Conservation (phyloP, 768 basidiomycete genomes). For the Jaapia argillacea region DNA sequence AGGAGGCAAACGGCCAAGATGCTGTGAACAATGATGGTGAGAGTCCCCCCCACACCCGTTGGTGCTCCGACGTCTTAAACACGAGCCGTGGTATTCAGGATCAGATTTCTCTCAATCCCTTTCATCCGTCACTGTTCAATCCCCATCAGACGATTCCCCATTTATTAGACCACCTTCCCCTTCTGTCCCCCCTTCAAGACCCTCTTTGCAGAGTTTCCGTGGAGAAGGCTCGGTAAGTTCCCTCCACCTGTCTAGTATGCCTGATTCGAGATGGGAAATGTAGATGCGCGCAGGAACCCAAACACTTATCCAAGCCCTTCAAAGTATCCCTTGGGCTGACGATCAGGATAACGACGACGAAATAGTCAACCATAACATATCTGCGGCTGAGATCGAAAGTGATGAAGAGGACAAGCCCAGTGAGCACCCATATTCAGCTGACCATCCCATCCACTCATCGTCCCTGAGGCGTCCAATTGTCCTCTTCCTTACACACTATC, state of each 20-base stretch:
- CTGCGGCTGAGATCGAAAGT: conserved; percentile 43
- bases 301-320: conserved; percentile 80
- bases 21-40: conserved; percentile 16
- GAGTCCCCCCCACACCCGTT: neutral
- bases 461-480: conserved; percentile 35
- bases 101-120: neutral
- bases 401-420: conserved; percentile 50
- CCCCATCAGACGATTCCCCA: conserved; percentile 1
- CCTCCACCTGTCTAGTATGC: conserved; percentile 1
- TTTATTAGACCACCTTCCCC: conserved; percentile 22
- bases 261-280: no score
- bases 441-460: neutral
- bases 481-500: conserved; percentile 85
- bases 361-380: conserved; percentile 28
- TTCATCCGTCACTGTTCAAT: no score
- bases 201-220: conserved; percentile 40
- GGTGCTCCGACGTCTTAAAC: neutral
- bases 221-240: conserved; percentile 62
- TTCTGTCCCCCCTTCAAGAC: conserved; percentile 46
- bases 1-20: conserved; percentile 22
- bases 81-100: neutral
- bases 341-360: conserved; percentile 65
- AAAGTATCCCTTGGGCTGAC: conserved; percentile 73
- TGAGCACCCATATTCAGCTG: conserved; percentile 6
- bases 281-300: conserved; percentile 86